phyloP scores from a whole-genome alignment of 306 rosid species.

The Rosa multiflora region DNA sequence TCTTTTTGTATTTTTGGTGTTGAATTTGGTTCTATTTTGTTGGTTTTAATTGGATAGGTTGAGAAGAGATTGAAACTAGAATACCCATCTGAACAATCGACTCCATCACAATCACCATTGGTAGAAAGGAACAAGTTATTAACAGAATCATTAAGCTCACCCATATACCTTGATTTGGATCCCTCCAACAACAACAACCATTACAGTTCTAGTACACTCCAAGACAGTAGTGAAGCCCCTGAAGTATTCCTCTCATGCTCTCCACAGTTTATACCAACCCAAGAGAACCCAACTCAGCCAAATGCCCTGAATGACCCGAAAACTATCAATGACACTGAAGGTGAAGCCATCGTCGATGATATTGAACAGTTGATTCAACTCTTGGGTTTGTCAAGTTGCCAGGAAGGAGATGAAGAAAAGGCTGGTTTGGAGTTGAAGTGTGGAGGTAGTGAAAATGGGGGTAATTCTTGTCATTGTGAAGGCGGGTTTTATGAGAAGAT shows the following conservation, averaged over 20 bases:
- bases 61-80: slow-evolving; percentile 80
- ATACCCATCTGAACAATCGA: slow-evolving; percentile 15
- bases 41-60: slow-evolving; percentile 39
- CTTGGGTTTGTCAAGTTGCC: slow-evolving; percentile 46
- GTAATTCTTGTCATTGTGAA: slow-evolving; percentile 66
- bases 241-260: slow-evolving; percentile 58
- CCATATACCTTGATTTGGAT: slow-evolving; percentile 48
- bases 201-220: slow-evolving; percentile 14
- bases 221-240: slow-evolving; percentile 58
- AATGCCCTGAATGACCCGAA: slow-evolving; percentile 10
- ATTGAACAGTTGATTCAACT: slow-evolving; percentile 54
- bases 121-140: slow-evolving; percentile 21
- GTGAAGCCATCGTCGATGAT: slow-evolving; percentile 32
- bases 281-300: slow-evolving; percentile 33
- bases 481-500: slow-evolving; percentile 78
- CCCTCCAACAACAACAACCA: slow-evolving; percentile 25
- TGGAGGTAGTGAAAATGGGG: slow-evolving; percentile 23
- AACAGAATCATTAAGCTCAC: slow-evolving; percentile 50
- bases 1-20: neutral
- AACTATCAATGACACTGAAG: slow-evolving; percentile 21
- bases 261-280: slow-evolving; percentile 38
- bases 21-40: neutral
- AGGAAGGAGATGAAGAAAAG: slow-evolving; percentile 19
- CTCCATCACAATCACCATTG: slow-evolving; percentile 3
- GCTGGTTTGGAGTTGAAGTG: slow-evolving; percentile 18